A percentile compares a stretch with the other conserved stretches of the same genome.
Evolutionary conservation across 1,139 yeast species (phyloP).

Genomic region (Blastobotrys arbuscula): DNA sequence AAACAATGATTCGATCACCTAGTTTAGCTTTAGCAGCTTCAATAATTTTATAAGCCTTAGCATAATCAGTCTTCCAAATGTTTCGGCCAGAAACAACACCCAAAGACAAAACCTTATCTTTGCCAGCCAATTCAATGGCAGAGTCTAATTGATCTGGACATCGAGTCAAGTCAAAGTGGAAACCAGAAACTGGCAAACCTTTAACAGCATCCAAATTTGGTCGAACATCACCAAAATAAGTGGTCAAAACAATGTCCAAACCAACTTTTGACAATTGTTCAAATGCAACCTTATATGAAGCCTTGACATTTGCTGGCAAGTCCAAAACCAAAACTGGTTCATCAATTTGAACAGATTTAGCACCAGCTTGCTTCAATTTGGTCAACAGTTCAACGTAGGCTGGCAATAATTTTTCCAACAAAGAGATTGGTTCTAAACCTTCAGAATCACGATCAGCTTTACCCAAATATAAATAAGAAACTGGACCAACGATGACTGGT

Average conservation of each 20-base stretch:
- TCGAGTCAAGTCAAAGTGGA: constrained; percentile 96
- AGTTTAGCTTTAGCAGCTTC: constrained; percentile 76
- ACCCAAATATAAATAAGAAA: constrained; percentile 91
- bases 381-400: constrained; percentile 83
- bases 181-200: constrained; percentile 87
- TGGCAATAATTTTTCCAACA: constrained; percentile 83
- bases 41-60: constrained; percentile 77
- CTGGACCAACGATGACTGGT: constrained; percentile 96
- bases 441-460: constrained; percentile 97
- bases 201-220: constrained; percentile 90
- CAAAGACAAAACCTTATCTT: constrained; percentile 77
- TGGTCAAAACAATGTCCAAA: constrained; percentile 68
- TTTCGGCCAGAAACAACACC: constrained; percentile 99
- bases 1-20: constrained; percentile 81
- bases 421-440: constrained; percentile 87
- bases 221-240: constrained; percentile 97
- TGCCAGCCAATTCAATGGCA: constrained; percentile 58
- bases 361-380: constrained; percentile 92
- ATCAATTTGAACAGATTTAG: constrained; percentile 89
- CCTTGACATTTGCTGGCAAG: constrained; percentile 76
- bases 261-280: constrained; percentile 59
- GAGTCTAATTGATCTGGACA: constrained; percentile 93
- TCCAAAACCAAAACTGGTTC: constrained; percentile 96
- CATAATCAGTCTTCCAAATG: constrained; percentile 96
- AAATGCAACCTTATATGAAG: constrained; percentile 83